Evolutionary conservation across 495 filamentous ascomycete genomes (phyloP).

Genomic region (Achaetomiella virescens): DNA sequence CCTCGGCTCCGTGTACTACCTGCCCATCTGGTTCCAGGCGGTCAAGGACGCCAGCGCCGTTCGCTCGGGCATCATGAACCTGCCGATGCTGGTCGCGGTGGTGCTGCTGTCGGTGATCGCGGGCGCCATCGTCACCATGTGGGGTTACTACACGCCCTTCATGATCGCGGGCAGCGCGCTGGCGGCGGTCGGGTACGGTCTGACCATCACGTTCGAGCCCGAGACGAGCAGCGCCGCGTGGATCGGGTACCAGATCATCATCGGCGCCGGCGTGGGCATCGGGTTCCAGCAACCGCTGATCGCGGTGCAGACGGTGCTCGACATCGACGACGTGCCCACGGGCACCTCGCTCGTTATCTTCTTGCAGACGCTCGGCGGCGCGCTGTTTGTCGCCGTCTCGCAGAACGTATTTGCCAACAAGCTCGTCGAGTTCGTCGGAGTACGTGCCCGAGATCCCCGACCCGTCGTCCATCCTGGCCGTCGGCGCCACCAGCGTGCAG

Average conservation of each 20-base stretch:
- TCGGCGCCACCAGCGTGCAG: conserved; percentile 65
- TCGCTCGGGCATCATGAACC: conserved; percentile 67
- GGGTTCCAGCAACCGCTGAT: conserved; percentile 65
- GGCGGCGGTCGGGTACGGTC: conserved; percentile 59
- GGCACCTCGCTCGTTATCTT: conserved; percentile 65
- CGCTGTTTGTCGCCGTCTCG: conserved; percentile 67
- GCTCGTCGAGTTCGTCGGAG: conserved; percentile 51
- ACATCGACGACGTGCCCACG: conserved; percentile 54
- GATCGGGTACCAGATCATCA: conserved; percentile 73
- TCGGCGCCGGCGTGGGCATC: conserved; percentile 62
- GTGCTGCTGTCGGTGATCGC: conserved; percentile 56
- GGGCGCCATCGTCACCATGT: conserved; percentile 53
- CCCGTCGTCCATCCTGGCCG: conserved; percentile 42
- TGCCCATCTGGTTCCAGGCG: conserved; percentile 88
- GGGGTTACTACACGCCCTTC: conserved; percentile 74
- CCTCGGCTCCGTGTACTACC: conserved; percentile 62
- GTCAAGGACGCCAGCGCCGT: conserved; percentile 64
- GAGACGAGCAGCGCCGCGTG: conserved; percentile 52
- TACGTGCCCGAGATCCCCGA: conserved; percentile 47
- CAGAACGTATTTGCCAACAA: conserved; percentile 75
- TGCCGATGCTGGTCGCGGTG: conserved; percentile 63
- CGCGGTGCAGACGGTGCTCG: conserved; percentile 61
- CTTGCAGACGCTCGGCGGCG: conserved; percentile 63
- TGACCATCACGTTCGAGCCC: conserved; percentile 57
- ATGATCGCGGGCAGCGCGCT: conserved; percentile 58